phyloP scores from a whole-genome alignment of 257 asterid genomes.

The Marsdenia floribunda region DNA sequence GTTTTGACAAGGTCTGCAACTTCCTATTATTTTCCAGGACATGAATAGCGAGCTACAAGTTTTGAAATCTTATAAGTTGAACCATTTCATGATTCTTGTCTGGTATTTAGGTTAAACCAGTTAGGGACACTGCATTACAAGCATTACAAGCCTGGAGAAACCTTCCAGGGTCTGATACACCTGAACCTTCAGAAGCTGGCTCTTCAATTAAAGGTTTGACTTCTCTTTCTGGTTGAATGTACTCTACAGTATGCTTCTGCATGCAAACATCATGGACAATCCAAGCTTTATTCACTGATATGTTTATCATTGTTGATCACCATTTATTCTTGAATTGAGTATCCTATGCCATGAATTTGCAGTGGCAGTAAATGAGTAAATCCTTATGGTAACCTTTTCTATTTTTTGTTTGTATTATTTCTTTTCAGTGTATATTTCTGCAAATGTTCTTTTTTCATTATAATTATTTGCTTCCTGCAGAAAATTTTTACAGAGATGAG shows the following conservation, averaged over 20 bases:
- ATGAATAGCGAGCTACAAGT: conserved; percentile 16
- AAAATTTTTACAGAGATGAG: conserved; percentile 59
- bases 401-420: not conserved
- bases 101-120: conserved; percentile 76
- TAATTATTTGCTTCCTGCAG: conserved; percentile 43
- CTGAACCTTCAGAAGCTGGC: conserved; percentile 90
- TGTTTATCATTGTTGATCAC: not conserved
- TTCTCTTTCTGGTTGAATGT: not conserved
- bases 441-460: not conserved
- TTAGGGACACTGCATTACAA: conserved; percentile 82
- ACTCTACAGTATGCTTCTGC: not conserved
- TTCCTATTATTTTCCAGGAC: conserved; percentile 13
- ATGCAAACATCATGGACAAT: not conserved
- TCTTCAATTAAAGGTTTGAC: conserved; percentile 73
- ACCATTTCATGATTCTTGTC: conserved; percentile 11
- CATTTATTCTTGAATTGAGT: not conserved
- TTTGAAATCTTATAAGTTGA: conserved; percentile 22
- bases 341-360: not conserved
- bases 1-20: conserved; percentile 77
- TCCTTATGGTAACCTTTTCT: not conserved
- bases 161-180: conserved; percentile 62
- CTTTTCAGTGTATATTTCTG: not conserved
- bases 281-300: not conserved
- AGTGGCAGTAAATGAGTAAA: not conserved
- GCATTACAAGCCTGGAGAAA: conserved; percentile 83